Evolutionary conservation across 2,329 filamentous ascomycete species (phyloP).

Genomic region (Plectosphaerella cucumerina): DNA sequence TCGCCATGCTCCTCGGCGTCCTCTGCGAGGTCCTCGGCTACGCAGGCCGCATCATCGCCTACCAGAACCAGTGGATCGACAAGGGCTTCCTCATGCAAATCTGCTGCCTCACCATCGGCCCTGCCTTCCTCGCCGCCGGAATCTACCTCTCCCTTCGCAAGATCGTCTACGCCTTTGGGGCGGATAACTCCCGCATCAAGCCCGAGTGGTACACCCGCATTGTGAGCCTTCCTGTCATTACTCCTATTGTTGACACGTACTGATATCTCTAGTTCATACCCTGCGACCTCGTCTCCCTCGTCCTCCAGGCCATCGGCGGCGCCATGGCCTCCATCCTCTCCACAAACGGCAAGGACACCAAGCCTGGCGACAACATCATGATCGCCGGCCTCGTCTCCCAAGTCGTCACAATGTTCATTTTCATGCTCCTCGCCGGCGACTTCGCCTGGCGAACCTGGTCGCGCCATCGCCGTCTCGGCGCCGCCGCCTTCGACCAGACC

Average conservation of each 20-base stretch:
- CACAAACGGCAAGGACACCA: slow-evolving; percentile 26
- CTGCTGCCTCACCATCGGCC: slow-evolving; percentile 58
- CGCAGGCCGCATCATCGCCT: slow-evolving; percentile 50
- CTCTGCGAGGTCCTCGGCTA: slow-evolving; percentile 57
- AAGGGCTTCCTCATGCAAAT: slow-evolving; percentile 52
- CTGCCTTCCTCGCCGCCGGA: slow-evolving; percentile 60
- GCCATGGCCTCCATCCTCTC: slow-evolving; percentile 42
- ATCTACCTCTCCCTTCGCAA: slow-evolving; percentile 58
- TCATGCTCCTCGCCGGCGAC: slow-evolving; percentile 45
- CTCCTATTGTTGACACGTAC: neutral
- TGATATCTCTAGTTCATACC: slow-evolving; percentile 47
- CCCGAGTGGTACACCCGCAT: slow-evolving; percentile 45
- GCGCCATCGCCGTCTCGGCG: slow-evolving; percentile 27
- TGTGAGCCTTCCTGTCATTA: slow-evolving; percentile 23
- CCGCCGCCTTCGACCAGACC: slow-evolving; percentile 31
- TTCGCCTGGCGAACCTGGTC: slow-evolving; percentile 41
- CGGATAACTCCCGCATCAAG: slow-evolving; percentile 42
- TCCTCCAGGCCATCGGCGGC: slow-evolving; percentile 59
- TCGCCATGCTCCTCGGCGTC: slow-evolving; percentile 51
- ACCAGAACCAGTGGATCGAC: slow-evolving; percentile 46
- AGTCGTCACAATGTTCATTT: slow-evolving; percentile 51
- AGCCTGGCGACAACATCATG: slow-evolving; percentile 56
- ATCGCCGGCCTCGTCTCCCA: slow-evolving; percentile 61
- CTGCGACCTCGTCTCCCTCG: slow-evolving; percentile 56
- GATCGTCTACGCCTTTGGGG: slow-evolving; percentile 43